Evolutionary conservation across 2,329 filamentous ascomycete species (phyloP), one percentile per base, ranked within the genome.

Genomic region (Pseudofabraea citricarpa): DNA sequence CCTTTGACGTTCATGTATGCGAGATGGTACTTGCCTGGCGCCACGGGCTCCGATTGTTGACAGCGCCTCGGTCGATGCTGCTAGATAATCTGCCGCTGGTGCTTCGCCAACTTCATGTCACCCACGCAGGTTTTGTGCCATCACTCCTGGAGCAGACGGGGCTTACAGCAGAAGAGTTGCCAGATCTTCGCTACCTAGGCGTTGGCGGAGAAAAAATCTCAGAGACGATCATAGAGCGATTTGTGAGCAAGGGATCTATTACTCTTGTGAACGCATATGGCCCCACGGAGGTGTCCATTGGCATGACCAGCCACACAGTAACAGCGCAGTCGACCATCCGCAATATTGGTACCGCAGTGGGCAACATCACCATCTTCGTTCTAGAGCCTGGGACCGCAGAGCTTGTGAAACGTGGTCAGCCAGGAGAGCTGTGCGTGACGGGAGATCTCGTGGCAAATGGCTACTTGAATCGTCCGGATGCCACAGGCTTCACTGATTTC

Each of bases 251-350:
- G 15, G 19, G 46, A 47, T 21, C 53, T 20, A 62, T 55, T 50
- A 57, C 64, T 15, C 56, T 68, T 29, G 46, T 66, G 41, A 68
- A 69, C 55, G 64, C 57, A 2, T 95, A 95, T 58, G 89, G 89
- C 1, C 90, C 90, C 2, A 94, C 89, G 0, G 89, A 95, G 66
- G 87, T 87, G 5, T 80, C 88, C 0, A 93, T 65, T 56, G 61
- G 56, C 16, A 15, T 20, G 21, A 21, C 19, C 21, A 15, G 19
- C 12, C 55, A 95, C 42, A 89, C 94, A 58, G 87, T 59, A 18
- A 43, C 20, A 10, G 23, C 20, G 36, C 26, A 32, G 12, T 31
- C 40, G n/a, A 42, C 20, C 18, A 15, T 27, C 13, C 31, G 40
- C 12, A 43, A 35, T 38, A 41, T 45, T n/a, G 40, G 44, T 6